These are phyloP conservation scores for Aeschynomene evenia DNA, from an alignment of 306 rosid genomes.

Conservation along the genomic window DNA sequence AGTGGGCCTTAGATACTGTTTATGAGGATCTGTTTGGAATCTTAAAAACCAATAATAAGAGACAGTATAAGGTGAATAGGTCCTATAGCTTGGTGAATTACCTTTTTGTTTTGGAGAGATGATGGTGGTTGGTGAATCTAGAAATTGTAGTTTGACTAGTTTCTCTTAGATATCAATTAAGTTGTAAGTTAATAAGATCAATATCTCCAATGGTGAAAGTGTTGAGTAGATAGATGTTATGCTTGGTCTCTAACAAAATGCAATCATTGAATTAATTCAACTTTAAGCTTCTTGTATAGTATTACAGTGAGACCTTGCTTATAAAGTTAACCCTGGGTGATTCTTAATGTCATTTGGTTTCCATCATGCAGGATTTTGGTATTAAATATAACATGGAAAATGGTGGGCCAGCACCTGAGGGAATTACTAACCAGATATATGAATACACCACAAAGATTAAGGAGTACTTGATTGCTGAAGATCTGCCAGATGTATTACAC, in stretches of 20 bases:
- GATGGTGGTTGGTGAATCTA: not conserved
- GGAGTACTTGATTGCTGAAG: constrained; percentile 78
- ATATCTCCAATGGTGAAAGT: constrained; percentile 19
- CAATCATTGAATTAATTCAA: not conserved
- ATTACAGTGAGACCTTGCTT: not conserved
- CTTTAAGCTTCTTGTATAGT: not conserved
- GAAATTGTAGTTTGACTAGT: no score
- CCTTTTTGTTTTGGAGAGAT: constrained; percentile 11
- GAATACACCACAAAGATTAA: constrained; percentile 78
- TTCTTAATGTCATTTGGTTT: constrained; percentile 26
- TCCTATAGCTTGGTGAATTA: not conserved
- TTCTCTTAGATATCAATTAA: constrained; percentile 7
- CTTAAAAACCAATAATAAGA: constrained; percentile 4
- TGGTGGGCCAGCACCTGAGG: constrained; percentile 99
- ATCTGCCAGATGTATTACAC: constrained; percentile 74
- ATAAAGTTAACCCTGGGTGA: constrained; percentile 11
- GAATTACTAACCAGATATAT: constrained; percentile 82
- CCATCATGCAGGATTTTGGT: constrained; percentile 87
- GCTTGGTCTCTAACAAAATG: constrained; percentile 1
- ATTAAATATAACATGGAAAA: constrained; percentile 98
- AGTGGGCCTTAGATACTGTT: constrained; percentile 6
- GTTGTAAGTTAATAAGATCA: constrained; percentile 17
- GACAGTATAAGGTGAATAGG: not conserved
- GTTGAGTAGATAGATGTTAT: constrained; percentile 3
- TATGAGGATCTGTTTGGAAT: constrained; percentile 9